Percentiles rank a stretch among this genome's conserved stretches.
These are phyloP conservation scores for Sherardia arvensis DNA, from an alignment of 257 asterid species.

Conservation along the genomic window DNA sequence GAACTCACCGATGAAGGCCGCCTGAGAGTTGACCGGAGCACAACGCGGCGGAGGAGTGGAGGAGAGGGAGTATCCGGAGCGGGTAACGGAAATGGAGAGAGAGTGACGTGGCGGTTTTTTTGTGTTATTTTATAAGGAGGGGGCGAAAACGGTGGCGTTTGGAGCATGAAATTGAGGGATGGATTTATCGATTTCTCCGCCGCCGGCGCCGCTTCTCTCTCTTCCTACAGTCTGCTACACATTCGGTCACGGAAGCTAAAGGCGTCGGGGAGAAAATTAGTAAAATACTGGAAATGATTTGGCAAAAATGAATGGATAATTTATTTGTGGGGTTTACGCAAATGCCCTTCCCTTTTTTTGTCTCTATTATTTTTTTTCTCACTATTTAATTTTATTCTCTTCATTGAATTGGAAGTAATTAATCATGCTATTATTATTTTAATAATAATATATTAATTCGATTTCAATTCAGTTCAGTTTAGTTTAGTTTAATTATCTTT, in stretches of 20 bases:
- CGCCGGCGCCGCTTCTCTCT: constrained; percentile 7
- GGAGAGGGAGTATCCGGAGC: neutral
- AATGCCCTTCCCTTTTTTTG: neutral
- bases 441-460: too few relatives aligned
- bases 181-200: neutral
- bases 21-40: neutral
- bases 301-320: neutral
- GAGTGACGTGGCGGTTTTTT: neutral
- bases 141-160: constrained; percentile 1
- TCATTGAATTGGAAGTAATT: neutral
- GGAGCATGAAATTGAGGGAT: neutral
- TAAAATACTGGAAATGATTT: neutral
- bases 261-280: neutral
- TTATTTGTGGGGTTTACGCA: constrained; percentile 4
- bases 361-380: too few relatives aligned
- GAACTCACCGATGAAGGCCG: constrained; percentile 17
- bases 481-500: too few relatives aligned
- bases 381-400: too few relatives aligned
- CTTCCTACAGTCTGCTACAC: neutral
- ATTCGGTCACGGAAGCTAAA: neutral
- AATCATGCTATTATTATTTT: too few relatives aligned
- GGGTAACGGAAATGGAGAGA: constrained; percentile 1
- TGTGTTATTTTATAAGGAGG: neutral
- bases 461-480: too few relatives aligned
- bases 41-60: neutral